These are phyloP conservation scores for Pseudocercospora musae DNA, from an alignment of 2,329 filamentous ascomycete genomes.

Conservation along the genomic window DNA sequence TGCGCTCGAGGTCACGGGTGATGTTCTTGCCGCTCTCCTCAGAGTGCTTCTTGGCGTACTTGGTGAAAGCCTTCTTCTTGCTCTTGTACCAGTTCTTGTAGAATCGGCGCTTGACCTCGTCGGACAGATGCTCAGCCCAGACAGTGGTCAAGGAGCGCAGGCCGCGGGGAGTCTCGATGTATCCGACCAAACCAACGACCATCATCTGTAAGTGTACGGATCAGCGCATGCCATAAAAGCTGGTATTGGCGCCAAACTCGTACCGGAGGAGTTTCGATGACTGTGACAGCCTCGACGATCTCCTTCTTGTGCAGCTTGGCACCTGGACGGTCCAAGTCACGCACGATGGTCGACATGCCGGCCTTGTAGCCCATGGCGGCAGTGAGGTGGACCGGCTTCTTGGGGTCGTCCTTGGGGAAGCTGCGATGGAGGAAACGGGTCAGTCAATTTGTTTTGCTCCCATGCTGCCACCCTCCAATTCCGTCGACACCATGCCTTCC, in stretches of 20 bases:
- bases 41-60: conserved; percentile 99
- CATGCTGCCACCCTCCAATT: background rate
- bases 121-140: conserved; percentile 98
- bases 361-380: conserved; percentile 98
- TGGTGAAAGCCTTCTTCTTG: conserved; percentile 99
- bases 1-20: conserved; percentile 97
- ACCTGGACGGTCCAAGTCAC: conserved; percentile 97
- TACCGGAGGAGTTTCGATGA: conserved; percentile 92
- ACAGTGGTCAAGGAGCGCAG: conserved; percentile 99
- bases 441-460: conserved; percentile 11
- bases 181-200: conserved; percentile 98
- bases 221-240: conserved; percentile 58
- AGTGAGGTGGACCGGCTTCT: conserved; percentile 99
- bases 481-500: background rate
- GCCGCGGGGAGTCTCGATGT: conserved; percentile 99
- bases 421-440: conserved; percentile 46
- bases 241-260: conserved; percentile 50
- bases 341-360: conserved; percentile 99
- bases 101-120: conserved; percentile 99
- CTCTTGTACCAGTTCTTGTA: conserved; percentile 99
- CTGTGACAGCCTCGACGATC: conserved; percentile 81
- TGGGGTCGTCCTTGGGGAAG: conserved; percentile 99
- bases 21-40: conserved; percentile 86
- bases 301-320: conserved; percentile 99
- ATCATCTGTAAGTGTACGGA: conserved; percentile 71